Base-by-base conservation (phyloP, 2,329 filamentous ascomycete genomes). In the Neofusicoccum umdonicola region DNA sequence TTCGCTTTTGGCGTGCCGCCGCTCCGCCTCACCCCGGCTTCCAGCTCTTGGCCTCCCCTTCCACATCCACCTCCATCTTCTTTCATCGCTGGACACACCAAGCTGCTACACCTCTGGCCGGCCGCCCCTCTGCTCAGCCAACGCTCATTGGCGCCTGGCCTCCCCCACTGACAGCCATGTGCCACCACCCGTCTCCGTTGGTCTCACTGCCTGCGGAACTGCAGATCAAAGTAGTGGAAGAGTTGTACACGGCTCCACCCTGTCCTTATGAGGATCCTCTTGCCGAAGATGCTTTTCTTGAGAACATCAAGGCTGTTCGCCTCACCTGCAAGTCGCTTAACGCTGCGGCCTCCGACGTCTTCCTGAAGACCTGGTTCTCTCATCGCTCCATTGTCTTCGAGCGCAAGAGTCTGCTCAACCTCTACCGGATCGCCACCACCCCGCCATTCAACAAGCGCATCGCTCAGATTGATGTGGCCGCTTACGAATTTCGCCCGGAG, bases 171-270 rank as follows among this genome's bases (percentile, higher is more conserved):
- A 22, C 42, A 12, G 34, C 31, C 41, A 60, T 60, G 56, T 9
- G 15, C 11, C 56, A 37, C 15, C 56, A 13, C 41, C 27, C 41
- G 31, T 47, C 56, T 15, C 41, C 11, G n/a, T 42, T 68, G 48
- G 41, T 66, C 35, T 42, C 58, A 35, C 65, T 68, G 15, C 67
- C 67, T 3, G 47, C 61, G 5, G 67, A 68, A 45, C 61, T 68
- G 41, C 65, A 66, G n/a, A 64, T 62, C 37, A 65, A 67, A 54
- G 62, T 68, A 27, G 65, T 67, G 4, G 63, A 68, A 7, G 58
- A 67, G 50, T 63, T 68, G 12, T 67, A 64, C 65, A 61, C 65
- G 60, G 35, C 63, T 48, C 35, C 64, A 17, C 50, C 60, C 9
- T 60, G 63, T 37, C 41, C 62, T 7, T 60, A 60, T 11, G 52